Percentiles rank a stretch among this genome's conserved stretches.
Conservation (phyloP, 768 basidiomycete species). For the Cytidiella melzeri region DNA sequence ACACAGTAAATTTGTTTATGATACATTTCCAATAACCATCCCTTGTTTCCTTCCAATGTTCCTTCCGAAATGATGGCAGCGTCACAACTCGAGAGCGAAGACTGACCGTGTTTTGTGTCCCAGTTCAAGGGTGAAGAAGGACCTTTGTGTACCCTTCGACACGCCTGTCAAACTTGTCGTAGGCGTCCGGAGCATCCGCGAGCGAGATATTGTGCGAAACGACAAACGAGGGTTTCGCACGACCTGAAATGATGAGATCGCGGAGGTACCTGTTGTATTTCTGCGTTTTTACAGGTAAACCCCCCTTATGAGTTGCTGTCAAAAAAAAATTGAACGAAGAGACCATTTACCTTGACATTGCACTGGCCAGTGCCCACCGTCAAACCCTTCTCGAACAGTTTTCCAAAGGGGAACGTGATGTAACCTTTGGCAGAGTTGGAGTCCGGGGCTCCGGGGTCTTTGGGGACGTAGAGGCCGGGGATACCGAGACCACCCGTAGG, state of each 20-base stretch:
- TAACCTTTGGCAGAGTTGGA: constrained; percentile 45
- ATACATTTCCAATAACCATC: too few relatives aligned
- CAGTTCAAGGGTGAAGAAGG: constrained; percentile 38
- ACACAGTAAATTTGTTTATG: too few relatives aligned
- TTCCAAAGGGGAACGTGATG: constrained; percentile 47
- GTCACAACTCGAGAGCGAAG: too few relatives aligned
- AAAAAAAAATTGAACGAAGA: background rate
- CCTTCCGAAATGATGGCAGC: too few relatives aligned
- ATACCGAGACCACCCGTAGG: constrained; percentile 54
- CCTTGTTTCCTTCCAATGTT: too few relatives aligned
- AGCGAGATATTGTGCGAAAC: constrained; percentile 48
- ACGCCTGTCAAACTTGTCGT: constrained; percentile 48
- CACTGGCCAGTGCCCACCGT: constrained; percentile 49
- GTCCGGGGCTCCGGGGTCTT: constrained; percentile 51
- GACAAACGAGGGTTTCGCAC: constrained; percentile 49
- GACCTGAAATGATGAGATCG: constrained; percentile 47
- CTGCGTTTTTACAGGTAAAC: constrained; percentile 26
- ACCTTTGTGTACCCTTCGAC: constrained; percentile 52
- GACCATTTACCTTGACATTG: constrained; percentile 41
- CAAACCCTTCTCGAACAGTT: constrained; percentile 52
- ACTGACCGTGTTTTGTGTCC: too few relatives aligned
- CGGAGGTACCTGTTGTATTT: constrained; percentile 48
- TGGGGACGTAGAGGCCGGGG: constrained; percentile 51
- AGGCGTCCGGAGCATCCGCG: constrained; percentile 43
- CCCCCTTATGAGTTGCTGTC: background rate